Conservation (phyloP, 345 rosid genomes). For the Citrus hindsii region DNA sequence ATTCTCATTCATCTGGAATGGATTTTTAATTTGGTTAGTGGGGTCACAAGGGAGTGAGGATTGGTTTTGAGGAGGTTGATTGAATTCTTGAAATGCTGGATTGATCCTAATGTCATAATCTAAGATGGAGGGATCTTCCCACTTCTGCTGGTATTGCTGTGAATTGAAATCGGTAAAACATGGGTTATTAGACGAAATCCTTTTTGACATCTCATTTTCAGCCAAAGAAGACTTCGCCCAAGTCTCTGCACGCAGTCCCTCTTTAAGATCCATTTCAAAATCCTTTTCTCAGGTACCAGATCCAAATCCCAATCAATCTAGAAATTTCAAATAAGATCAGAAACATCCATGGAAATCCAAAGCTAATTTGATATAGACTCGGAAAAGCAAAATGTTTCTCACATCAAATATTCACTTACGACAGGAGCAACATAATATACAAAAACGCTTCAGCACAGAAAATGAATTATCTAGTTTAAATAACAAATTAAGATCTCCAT, state of each 20-base stretch:
- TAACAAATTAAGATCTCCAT: neutral
- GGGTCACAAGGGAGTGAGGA: conserved; percentile 23
- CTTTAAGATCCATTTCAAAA: conserved; percentile 55
- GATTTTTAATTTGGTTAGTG: conserved; percentile 32
- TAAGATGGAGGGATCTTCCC: conserved; percentile 57
- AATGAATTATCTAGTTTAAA: neutral
- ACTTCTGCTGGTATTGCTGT: conserved; percentile 45
- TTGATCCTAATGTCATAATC: conserved; percentile 45
- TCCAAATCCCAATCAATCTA: conserved; percentile 13
- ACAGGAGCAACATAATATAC: neutral
- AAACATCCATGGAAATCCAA: neutral
- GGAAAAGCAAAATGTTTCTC: neutral
- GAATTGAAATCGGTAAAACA: conserved; percentile 33
- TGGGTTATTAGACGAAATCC: conserved; percentile 24
- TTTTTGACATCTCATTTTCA: conserved; percentile 29
- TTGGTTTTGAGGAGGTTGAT: conserved; percentile 26
- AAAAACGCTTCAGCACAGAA: neutral
- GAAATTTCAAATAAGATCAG: conserved; percentile 9
- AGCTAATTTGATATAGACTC: neutral
- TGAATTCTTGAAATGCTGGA: conserved; percentile 42
- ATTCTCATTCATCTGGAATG: conserved; percentile 32
- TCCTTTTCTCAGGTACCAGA: conserved; percentile 14
- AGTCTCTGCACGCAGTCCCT: conserved; percentile 35
- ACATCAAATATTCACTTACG: neutral
- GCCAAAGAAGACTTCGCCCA: conserved; percentile 53